Evolutionary conservation across 768 basidiomycete genomes (phyloP).

Genomic region (Leccinum variicolor): DNA sequence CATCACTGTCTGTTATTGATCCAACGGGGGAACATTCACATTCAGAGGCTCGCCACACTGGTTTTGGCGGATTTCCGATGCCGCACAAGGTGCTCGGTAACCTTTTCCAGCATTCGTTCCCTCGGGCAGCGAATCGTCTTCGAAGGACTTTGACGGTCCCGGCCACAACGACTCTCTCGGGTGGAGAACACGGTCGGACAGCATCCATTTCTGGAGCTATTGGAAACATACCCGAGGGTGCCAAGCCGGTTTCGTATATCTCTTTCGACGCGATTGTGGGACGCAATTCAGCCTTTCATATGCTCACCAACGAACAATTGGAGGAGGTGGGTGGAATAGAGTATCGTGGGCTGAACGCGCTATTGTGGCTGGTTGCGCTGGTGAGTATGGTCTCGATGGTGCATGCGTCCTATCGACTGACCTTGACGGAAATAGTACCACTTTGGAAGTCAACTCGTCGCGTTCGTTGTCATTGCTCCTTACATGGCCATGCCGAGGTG

Average conservation of each 20-base stretch:
- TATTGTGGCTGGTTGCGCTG: slow-evolving; percentile 75
- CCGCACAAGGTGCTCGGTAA: slow-evolving; percentile 52
- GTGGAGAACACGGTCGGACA: slow-evolving; percentile 28
- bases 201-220: slow-evolving; percentile 11
- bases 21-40: slow-evolving; percentile 12
- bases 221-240: slow-evolving; percentile 35
- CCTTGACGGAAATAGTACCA: slow-evolving; percentile 61
- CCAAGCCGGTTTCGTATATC: slow-evolving; percentile 70
- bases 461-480: slow-evolving; percentile 74
- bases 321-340: slow-evolving; percentile 95
- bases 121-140: slow-evolving; percentile 53
- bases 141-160: slow-evolving; percentile 76
- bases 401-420: not conserved
- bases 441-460: slow-evolving; percentile 61
- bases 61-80: slow-evolving; percentile 75
- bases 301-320: slow-evolving; percentile 73
- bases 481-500: slow-evolving; percentile 68
- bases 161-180: slow-evolving; percentile 53
- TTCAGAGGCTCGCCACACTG: slow-evolving; percentile 36
- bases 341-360: slow-evolving; percentile 75
- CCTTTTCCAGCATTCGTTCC: slow-evolving; percentile 58
- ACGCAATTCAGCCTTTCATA: slow-evolving; percentile 69
- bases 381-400: slow-evolving; percentile 42
- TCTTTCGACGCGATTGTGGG: slow-evolving; percentile 85
- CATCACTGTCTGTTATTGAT: slow-evolving; percentile 12